phyloP scores from a whole-genome alignment of 148 eudicot species.

The Rhododendron williamsianum region DNA sequence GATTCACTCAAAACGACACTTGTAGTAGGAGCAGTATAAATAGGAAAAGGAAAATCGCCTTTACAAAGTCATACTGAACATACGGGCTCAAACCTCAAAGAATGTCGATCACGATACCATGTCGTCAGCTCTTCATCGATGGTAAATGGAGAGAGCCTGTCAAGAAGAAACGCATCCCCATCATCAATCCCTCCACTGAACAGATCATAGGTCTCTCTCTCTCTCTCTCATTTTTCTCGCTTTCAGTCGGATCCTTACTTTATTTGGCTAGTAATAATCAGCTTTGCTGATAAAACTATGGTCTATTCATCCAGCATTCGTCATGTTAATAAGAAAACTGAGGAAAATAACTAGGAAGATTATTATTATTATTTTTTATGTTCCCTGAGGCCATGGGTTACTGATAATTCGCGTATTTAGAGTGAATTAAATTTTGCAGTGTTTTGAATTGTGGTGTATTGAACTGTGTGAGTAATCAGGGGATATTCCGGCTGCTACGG shows the following conservation, averaged over 20 bases:
- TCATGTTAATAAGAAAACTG: background rate
- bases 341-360: background rate
- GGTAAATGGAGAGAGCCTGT: constrained; percentile 86
- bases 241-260: too few species aligned
- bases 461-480: constrained; percentile 34
- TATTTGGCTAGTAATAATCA: too few species aligned
- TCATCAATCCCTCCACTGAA: constrained; percentile 84
- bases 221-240: too few species aligned
- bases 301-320: too few species aligned
- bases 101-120: constrained; percentile 49
- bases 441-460: background rate
- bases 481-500: constrained; percentile 88
- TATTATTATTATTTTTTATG: too few species aligned
- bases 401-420: too few species aligned
- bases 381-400: too few species aligned
- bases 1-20: too few species aligned
- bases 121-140: constrained; percentile 73
- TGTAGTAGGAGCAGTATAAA: background rate
- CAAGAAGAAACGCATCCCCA: constrained; percentile 52
- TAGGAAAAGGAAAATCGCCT: background rate
- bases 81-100: background rate
- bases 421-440: background rate
- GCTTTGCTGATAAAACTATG: too few species aligned
- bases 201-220: constrained; percentile 54
- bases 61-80: background rate